A percentile compares a stretch with the other conserved stretches of the same genome.
These are phyloP conservation scores for Dalbergia cultrata DNA, from an alignment of 306 rosid species.

Conservation along the genomic window DNA sequence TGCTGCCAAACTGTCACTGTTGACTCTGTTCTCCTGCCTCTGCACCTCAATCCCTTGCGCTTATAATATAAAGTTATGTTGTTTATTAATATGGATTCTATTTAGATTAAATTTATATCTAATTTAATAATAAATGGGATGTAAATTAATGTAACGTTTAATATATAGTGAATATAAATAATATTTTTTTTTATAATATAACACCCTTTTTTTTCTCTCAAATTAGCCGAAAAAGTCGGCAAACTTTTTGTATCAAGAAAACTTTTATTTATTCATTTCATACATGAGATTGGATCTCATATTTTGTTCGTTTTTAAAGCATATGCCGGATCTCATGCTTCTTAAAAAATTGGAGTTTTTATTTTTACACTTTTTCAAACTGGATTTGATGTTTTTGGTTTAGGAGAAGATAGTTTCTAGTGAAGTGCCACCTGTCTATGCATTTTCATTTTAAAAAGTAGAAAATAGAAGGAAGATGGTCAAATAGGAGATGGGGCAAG, in stretches of 20 bases:
- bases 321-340: not conserved
- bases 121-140: too few relatives aligned
- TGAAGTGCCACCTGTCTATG: not conserved
- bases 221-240: conserved; percentile 3
- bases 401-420: not conserved
- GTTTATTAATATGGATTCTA: too few relatives aligned
- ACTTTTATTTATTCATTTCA: conserved; percentile 13
- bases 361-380: not conserved
- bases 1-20: conserved; percentile 50
- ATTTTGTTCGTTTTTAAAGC: not conserved
- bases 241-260: conserved; percentile 25
- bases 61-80: too few relatives aligned
- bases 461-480: not conserved
- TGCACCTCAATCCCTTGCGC: not conserved
- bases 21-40: conserved; percentile 14
- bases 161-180: too few relatives aligned
- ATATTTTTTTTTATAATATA: too few relatives aligned
- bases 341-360: too few relatives aligned
- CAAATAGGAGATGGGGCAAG: not conserved
- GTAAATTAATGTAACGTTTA: too few relatives aligned
- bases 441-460: not conserved
- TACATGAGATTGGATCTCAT: conserved; percentile 23
- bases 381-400: not conserved
- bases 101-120: too few relatives aligned
- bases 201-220: not conserved